Evolutionary conservation across 768 basidiomycete species (phyloP), one percentile per base, ranked within the genome.

Genomic region (Pleurotus salmoneostramineus): DNA sequence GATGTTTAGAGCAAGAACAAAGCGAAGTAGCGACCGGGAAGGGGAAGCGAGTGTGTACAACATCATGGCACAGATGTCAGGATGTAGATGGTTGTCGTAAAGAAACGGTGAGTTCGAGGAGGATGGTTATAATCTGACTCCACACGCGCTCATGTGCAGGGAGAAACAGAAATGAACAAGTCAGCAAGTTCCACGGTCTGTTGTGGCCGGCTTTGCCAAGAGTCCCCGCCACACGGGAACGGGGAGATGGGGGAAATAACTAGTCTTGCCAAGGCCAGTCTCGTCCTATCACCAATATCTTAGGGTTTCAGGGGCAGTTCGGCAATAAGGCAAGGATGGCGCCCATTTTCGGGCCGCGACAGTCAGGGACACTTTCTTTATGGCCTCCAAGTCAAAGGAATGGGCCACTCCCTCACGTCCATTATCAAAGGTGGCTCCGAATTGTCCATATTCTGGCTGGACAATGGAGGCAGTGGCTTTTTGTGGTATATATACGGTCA

Each of bases 1-100:
- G 67, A 62, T 50, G 57, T 61, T 36, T 50, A 61, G 57, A 50
- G 65, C 21, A 51, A 49, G 57, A 67, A 72, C 60, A 73, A 69
- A 65, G 66, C 69, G 63, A 63, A 61, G 49, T 58, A 54, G 57
- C 50, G 49, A 27, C 56, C 44, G 52, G 58, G 58, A 60, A 31
- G 35, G 40, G 8, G 15, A 45, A 55, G 52, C 27, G 52, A 55
- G 11, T 55, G 52, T 55, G 40, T 36, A 40, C 12, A 55, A 37
- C 52, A 55, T 55, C 35, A 45, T 45, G 44, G 17, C 17, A 17
- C 17, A n/a, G 44, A 45, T 11, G 44, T 17, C 6, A 17, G 14
- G 15, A 17, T 15, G 6, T 11, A 45, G 44, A 45, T n/a, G 17
- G 17, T 17, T 6, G 44, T 45, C 15, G 10, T 27, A 27, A 27